phyloP scores from a whole-genome alignment of 164 flowering plant species.

The Dillenia turbinata region DNA sequence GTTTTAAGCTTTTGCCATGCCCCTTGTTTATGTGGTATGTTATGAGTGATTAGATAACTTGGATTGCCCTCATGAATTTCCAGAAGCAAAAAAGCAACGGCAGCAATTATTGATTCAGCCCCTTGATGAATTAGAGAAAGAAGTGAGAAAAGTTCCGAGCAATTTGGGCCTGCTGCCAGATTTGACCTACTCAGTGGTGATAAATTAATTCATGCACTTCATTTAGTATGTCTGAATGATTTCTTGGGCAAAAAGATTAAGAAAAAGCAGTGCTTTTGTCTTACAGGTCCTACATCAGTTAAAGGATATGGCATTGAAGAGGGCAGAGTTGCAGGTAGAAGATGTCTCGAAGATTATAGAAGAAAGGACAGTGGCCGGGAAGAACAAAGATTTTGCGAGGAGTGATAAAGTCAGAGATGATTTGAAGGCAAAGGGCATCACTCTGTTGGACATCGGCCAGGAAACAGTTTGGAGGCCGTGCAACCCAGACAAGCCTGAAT shows the following conservation, averaged over 20 bases:
- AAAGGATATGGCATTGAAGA: constrained; percentile 65
- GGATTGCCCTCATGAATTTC: background rate
- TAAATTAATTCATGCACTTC: no score
- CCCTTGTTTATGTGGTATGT: background rate
- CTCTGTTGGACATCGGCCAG: constrained; percentile 68
- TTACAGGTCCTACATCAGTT: constrained; percentile 71
- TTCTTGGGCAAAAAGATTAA: background rate
- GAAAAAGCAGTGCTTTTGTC: background rate
- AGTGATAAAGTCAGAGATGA: constrained; percentile 69
- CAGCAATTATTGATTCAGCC: constrained; percentile 37
- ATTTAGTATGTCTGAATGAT: background rate
- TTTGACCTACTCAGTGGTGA: constrained; percentile 55
- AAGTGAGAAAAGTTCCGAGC: constrained; percentile 46
- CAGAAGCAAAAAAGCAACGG: constrained; percentile 61
- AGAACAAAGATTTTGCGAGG: constrained; percentile 47
- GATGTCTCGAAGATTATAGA: constrained; percentile 48
- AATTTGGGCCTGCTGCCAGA: constrained; percentile 56
- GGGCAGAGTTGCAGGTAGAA: constrained; percentile 70
- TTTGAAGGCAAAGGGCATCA: constrained; percentile 57
- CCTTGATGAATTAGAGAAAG: constrained; percentile 50
- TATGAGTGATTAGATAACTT: background rate
- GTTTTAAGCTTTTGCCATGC: background rate
- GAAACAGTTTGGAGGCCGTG: constrained; percentile 87
- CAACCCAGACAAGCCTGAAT: constrained; percentile 33
- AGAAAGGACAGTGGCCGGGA: constrained; percentile 63